Base-by-base conservation (phyloP, 1,284 basidiomycete genomes). In the Boletus semigastroideus region DNA sequence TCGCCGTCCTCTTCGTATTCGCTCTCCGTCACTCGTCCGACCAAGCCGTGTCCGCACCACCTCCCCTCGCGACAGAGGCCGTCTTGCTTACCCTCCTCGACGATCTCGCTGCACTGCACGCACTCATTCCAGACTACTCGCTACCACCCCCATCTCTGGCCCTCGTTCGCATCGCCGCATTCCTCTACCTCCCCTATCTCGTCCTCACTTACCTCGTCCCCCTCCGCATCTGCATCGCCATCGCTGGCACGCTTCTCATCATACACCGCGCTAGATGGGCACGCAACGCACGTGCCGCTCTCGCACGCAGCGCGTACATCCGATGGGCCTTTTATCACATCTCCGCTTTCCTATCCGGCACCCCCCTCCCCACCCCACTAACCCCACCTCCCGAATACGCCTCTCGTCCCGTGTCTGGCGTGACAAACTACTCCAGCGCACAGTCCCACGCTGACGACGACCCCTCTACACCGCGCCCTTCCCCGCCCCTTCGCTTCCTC, bases 211-310 rank as follows among this genome's bases (percentile, higher is more conserved):
- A 75, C 59, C 62, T 80, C 47, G 66, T 89, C 14, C 78, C 82
- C 22, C 71, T 87, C 14, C 81, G 77, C 46, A 71, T 89, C 55
- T 68, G 86, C 38, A 54, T 87, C 45, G 87, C 78, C 36, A 54
- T 87, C 52, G 49, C 69, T 4, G 87, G 89, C 22, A 83, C 86
- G 3, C 42, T 83, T 42, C 4, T 86, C 11, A 67, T 90, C 47
- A 76, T 78, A 8, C 82, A 80, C 72, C 80, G 81, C 48, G 84
- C 90, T 0, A 84, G 83, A 7, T 90, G 86, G 79, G 78, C 78
- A 0, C 59, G 63, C 44, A 70, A 83, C 40, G 67, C 84, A 49
- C 77, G 84, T 27, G 69, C 73, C 2, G 74, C 75, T 2, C 69
- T 90, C 48, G 78, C 76, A 68, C 77, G 80, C 36, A 90, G 84